phyloP scores from a whole-genome alignment of 2,329 filamentous ascomycete genomes.

The Onygena corvina region DNA sequence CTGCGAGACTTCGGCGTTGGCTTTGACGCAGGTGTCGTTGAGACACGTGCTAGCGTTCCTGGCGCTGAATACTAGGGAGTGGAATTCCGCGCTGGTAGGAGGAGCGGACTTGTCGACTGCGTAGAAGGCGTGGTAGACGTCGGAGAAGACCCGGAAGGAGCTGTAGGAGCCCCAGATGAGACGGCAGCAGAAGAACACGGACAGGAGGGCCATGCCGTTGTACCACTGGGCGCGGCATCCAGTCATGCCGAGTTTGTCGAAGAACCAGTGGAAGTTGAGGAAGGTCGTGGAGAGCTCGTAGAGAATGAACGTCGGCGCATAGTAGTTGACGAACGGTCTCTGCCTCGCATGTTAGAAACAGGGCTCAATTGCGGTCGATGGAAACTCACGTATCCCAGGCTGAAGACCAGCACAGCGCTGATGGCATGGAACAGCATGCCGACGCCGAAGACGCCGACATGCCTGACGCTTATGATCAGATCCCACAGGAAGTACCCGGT shows the following conservation, averaged over 20 bases:
- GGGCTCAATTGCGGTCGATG: not conserved
- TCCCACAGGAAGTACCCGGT: conserved; percentile 56
- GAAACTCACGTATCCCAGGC: conserved; percentile 50
- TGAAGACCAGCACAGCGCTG: conserved; percentile 49
- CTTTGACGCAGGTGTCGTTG: conserved; percentile 29
- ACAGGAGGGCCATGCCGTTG: conserved; percentile 49
- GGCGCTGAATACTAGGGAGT: conserved; percentile 25
- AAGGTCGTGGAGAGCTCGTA: conserved; percentile 57
- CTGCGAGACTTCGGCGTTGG: conserved; percentile 38
- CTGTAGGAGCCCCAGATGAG: conserved; percentile 53
- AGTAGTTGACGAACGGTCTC: conserved; percentile 55
- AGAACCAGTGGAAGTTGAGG: conserved; percentile 59
- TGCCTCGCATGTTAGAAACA: conserved; percentile 22
- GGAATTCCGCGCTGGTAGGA: conserved; percentile 21
- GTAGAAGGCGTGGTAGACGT: conserved; percentile 45
- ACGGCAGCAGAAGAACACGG: conserved; percentile 50
- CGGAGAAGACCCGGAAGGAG: conserved; percentile 46
- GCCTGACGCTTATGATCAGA: conserved; percentile 43
- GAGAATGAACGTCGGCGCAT: conserved; percentile 53
- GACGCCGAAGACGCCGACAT: conserved; percentile 47
- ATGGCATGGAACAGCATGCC: conserved; percentile 53
- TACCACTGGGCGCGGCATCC: conserved; percentile 50
- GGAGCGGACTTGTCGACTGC: conserved; percentile 26
- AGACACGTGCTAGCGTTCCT: conserved; percentile 28
- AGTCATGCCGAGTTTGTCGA: conserved; percentile 55